Evolutionary conservation across 495 filamentous ascomycete genomes (phyloP).

Genomic region (Neurospora africana): DNA sequence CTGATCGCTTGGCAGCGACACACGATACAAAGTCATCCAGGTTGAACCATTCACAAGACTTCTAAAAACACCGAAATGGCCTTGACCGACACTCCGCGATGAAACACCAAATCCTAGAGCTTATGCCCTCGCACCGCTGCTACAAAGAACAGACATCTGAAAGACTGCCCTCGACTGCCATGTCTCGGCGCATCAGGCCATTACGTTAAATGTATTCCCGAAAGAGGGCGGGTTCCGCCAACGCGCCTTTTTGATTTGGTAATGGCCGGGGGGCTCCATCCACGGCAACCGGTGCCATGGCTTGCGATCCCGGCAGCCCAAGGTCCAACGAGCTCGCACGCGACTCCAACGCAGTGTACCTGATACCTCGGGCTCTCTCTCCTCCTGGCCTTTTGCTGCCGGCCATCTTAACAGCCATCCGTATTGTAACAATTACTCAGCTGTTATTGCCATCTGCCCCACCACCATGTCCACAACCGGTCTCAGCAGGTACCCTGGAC

Average conservation of each 20-base stretch:
- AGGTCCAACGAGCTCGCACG: not conserved
- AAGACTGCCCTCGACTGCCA: not conserved
- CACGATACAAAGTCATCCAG: not conserved
- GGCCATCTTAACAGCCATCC: not conserved
- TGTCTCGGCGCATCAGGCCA: conserved; percentile 33
- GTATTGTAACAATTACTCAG: not conserved
- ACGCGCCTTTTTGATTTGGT: conserved; percentile 38
- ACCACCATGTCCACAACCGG: not conserved
- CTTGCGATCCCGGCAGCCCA: conserved; percentile 9
- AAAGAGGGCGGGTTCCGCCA: conserved; percentile 22
- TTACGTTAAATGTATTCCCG: conserved; percentile 43
- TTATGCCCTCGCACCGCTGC: not conserved
- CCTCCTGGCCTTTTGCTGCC: not conserved
- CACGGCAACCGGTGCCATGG: conserved; percentile 5
- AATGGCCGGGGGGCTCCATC: conserved; percentile 21
- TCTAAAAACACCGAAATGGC: not conserved
- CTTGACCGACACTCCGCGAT: not conserved
- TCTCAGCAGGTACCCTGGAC: conserved; percentile 11
- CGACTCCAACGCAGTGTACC: not conserved
- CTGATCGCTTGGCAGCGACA: not conserved
- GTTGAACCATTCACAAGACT: not conserved
- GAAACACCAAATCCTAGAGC: not conserved
- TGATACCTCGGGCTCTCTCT: not conserved
- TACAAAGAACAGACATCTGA: not conserved
- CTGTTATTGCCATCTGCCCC: conserved; percentile 7